Percentiles rank a stretch among this genome's conserved stretches.
phyloP scores from a whole-genome alignment of 768 basidiomycete species.

The Boletus huronensis region DNA sequence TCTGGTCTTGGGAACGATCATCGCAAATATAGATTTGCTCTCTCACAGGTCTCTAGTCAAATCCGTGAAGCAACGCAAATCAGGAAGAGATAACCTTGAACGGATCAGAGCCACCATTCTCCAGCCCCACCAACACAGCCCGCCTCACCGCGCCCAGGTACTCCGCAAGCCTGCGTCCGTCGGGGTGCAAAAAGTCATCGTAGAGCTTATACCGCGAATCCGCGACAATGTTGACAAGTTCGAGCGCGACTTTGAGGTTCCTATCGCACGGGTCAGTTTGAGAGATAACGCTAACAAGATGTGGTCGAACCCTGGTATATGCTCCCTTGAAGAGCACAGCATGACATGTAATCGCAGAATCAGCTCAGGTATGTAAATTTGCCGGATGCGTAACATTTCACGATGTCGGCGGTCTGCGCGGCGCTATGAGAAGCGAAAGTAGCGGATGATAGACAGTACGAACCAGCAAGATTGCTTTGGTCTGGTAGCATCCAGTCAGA shows the following conservation, averaged over 20 bases:
- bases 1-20: neutral
- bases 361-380: slow-evolving; percentile 87
- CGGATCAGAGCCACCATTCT: slow-evolving; percentile 74
- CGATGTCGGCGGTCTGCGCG: slow-evolving; percentile 51
- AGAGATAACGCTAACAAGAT: neutral
- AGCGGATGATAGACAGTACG: neutral
- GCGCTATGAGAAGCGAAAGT: slow-evolving; percentile 1
- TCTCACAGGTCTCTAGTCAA: neutral
- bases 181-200: slow-evolving; percentile 69
- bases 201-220: slow-evolving; percentile 85
- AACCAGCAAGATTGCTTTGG: slow-evolving; percentile 41
- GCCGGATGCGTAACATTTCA: slow-evolving; percentile 78
- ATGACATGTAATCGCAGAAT: slow-evolving; percentile 79
- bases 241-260: slow-evolving; percentile 70
- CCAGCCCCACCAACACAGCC: slow-evolving; percentile 68
- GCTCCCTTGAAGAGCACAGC: slow-evolving; percentile 58
- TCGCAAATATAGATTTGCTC: slow-evolving; percentile 1
- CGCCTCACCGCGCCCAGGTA: slow-evolving; percentile 74
- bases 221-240: slow-evolving; percentile 81
- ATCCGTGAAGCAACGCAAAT: slow-evolving; percentile 1
- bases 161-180: slow-evolving; percentile 59
- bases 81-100: slow-evolving; percentile 45
- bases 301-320: slow-evolving; percentile 62
- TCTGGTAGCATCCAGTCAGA: slow-evolving; percentile 74
- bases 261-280: slow-evolving; percentile 36